phyloP scores from a whole-genome alignment of 78 protist genomes.

The Bodo saltans region DNA sequence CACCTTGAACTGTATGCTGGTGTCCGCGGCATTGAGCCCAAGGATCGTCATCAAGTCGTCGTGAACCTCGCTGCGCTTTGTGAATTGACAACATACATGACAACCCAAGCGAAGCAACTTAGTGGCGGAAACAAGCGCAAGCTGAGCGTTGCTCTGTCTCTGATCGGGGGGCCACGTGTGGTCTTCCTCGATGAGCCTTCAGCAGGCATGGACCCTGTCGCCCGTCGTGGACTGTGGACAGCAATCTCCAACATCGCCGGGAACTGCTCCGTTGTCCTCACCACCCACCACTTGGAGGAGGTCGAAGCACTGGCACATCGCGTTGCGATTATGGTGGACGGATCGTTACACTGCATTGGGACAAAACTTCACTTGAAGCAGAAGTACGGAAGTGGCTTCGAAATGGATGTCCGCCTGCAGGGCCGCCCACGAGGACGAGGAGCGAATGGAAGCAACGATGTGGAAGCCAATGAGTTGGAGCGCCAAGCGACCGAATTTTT shows the following conservation, averaged over 20 bases:
- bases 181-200: slow-evolving; percentile 67
- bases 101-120: slow-evolving; percentile 33
- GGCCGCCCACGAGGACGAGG: too few species aligned
- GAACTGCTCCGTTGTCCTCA: slow-evolving; percentile 35
- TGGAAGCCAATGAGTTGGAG: too few species aligned
- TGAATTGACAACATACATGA: slow-evolving; percentile 23
- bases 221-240: slow-evolving; percentile 50
- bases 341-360: slow-evolving; percentile 56
- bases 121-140: slow-evolving; percentile 86
- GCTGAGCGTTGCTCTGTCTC: slow-evolving; percentile 67
- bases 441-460: too few species aligned
- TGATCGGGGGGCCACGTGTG: slow-evolving; percentile 66
- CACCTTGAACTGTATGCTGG: slow-evolving; percentile 6
- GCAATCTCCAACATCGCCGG: neutral
- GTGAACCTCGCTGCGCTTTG: neutral
- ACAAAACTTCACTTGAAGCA: slow-evolving; percentile 50
- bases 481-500: too few species aligned
- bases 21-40: slow-evolving; percentile 23
- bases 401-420: neutral
- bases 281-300: slow-evolving; percentile 60
- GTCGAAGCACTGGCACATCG: slow-evolving; percentile 57
- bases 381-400: slow-evolving; percentile 81
- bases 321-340: slow-evolving; percentile 62
- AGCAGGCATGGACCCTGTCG: slow-evolving; percentile 55
- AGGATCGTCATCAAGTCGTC: neutral